A percentile compares a stretch with the other conserved stretches of the same genome.
These are phyloP conservation scores for Colletotrichum navitas DNA, from an alignment of 2,329 filamentous ascomycete genomes.

Conservation along the genomic window DNA sequence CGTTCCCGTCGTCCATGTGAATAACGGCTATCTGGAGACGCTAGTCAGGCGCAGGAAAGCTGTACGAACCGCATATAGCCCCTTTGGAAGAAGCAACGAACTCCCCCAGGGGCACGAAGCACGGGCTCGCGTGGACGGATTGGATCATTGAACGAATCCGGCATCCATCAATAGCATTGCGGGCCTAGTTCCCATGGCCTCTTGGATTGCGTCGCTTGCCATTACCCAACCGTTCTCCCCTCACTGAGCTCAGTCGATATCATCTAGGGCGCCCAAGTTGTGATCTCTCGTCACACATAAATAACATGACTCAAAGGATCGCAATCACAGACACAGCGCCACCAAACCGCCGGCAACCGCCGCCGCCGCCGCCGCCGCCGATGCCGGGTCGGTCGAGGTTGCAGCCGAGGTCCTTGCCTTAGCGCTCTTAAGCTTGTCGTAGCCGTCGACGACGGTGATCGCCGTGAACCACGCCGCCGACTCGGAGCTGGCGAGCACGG, in stretches of 20 bases:
- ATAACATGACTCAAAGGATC: neutral
- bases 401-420: neutral
- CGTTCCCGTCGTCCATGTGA: conserved; percentile 19
- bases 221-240: neutral
- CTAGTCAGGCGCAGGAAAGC: neutral
- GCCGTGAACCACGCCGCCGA: conserved; percentile 32
- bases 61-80: neutral
- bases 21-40: conserved; percentile 5
- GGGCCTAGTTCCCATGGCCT: neutral
- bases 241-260: neutral
- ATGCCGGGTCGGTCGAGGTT: neutral
- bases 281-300: neutral
- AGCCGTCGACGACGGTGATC: conserved; percentile 31
- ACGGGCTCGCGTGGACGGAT: neutral
- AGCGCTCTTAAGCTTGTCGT: conserved; percentile 20
- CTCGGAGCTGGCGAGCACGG: conserved; percentile 13
- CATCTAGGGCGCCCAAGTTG: neutral
- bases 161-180: conserved; percentile 11
- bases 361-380: too few species aligned
- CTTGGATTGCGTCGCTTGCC: neutral
- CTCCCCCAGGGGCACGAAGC: neutral
- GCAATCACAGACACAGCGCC: neutral
- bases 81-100: conserved; percentile 14
- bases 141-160: neutral
- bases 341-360: conserved; percentile 10